Evolutionary conservation across 2,329 filamentous ascomycete species (phyloP).

Genomic region (Epichloe elymi): DNA sequence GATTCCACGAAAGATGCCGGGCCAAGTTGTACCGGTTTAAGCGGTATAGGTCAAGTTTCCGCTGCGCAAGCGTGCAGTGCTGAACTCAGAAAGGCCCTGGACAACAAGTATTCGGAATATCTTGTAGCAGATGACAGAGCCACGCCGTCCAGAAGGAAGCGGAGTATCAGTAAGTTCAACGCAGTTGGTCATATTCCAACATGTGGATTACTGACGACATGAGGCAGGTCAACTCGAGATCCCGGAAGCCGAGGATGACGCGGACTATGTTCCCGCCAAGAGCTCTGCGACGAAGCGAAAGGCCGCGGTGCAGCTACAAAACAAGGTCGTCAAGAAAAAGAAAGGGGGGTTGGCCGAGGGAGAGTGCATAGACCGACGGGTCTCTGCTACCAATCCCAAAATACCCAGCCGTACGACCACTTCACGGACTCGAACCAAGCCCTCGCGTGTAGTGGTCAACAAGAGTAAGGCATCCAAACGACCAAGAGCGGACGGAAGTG

Average conservation of each 20-base stretch:
- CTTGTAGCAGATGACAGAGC: neutral
- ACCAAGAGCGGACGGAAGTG: neutral
- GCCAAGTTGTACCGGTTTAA: neutral
- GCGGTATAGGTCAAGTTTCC: neutral
- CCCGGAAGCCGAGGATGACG: constrained; percentile 1
- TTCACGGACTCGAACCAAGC: neutral
- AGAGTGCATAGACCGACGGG: neutral
- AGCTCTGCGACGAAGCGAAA: constrained; percentile 1
- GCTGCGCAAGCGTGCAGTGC: neutral
- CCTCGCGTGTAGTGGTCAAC: no score
- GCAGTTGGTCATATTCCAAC: neutral
- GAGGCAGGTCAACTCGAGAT: neutral
- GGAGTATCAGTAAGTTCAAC: neutral
- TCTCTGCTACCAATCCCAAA: neutral
- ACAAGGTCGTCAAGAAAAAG: constrained; percentile 1
- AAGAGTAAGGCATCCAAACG: neutral
- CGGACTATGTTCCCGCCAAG: neutral
- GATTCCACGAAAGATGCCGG: neutral
- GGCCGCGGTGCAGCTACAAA: neutral
- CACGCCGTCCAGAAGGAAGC: neutral
- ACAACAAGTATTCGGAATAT: neutral
- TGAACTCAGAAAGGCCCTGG: neutral
- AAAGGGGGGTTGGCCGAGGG: neutral
- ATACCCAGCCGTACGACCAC: neutral
- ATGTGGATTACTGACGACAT: neutral